Evolutionary conservation across 805 yeast species (phyloP).

Genomic region (Schizosaccharomyces octosporus): DNA sequence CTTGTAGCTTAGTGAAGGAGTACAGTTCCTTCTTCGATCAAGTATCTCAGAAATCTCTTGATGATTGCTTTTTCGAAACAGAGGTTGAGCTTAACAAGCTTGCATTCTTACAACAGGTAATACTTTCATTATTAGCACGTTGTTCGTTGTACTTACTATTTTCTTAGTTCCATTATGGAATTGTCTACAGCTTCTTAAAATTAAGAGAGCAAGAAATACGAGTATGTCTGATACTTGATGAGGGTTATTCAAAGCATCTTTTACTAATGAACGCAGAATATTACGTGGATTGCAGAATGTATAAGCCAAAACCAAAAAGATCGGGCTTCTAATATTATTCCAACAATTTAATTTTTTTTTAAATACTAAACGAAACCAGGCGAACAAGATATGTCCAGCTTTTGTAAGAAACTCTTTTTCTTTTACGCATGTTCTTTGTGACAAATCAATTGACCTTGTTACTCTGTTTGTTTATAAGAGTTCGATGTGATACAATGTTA

Average conservation of each 20-base stretch:
- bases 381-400: too few relatives aligned
- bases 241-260: not conserved
- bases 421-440: too few relatives aligned
- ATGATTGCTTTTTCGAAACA: conserved; percentile 76
- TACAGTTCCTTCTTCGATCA: conserved; percentile 21
- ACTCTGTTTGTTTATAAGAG: too few relatives aligned
- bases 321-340: conserved; percentile 69
- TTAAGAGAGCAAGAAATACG: conserved; percentile 91
- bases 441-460: too few relatives aligned
- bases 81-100: conserved; percentile 83
- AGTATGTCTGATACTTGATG: not conserved
- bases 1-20: conserved; percentile 12
- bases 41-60: conserved; percentile 34
- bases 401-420: too few relatives aligned
- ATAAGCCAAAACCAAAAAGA: conserved; percentile 95
- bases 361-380: too few relatives aligned
- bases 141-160: not conserved
- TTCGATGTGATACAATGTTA: too few relatives aligned
- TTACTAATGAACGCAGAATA: conserved; percentile 20
- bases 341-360: conserved; percentile 33
- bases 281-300: conserved; percentile 99
- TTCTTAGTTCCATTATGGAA: conserved; percentile 56
- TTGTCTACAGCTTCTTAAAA: conserved; percentile 91
- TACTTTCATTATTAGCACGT: not conserved
- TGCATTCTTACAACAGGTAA: conserved; percentile 55